phyloP scores from a whole-genome alignment of 805 yeast genomes.

The Crinitomyces ghanaensis region DNA sequence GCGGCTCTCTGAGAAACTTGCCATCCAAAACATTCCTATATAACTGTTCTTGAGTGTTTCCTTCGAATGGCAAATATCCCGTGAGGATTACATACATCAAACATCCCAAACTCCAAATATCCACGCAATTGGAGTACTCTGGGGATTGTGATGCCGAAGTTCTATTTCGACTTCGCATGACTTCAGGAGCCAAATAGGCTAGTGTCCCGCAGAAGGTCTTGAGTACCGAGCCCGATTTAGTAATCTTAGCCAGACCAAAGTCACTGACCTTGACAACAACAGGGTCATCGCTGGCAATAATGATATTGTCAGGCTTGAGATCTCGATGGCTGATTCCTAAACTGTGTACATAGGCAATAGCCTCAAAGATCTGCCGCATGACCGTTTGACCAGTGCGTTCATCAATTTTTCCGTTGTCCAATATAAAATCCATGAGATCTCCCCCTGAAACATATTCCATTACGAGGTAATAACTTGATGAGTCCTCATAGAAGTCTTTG shows the following conservation, averaged over 20 bases:
- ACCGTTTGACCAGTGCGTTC: constrained; percentile 86
- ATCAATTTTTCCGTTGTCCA: constrained; percentile 75
- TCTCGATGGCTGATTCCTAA: constrained; percentile 94
- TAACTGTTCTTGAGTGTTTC: constrained; percentile 77
- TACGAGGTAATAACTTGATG: constrained; percentile 68
- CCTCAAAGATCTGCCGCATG: constrained; percentile 70
- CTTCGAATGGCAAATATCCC: constrained; percentile 90
- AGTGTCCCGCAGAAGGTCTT: constrained; percentile 96
- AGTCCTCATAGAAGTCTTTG: constrained; percentile 77
- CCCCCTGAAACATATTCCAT: constrained; percentile 98
- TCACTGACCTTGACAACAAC: constrained; percentile 88
- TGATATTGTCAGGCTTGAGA: constrained; percentile 88
- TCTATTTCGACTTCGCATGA: constrained; percentile 35
- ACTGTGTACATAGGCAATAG: constrained; percentile 77
- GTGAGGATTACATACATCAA: constrained; percentile 83
- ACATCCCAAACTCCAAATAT: constrained; percentile 97
- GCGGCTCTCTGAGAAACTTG: constrained; percentile 42
- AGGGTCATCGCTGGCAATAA: constrained; percentile 85
- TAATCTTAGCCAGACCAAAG: constrained; percentile 89
- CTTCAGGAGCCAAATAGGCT: constrained; percentile 96
- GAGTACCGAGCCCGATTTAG: constrained; percentile 74
- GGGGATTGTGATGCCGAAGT: constrained; percentile 13
- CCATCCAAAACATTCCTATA: constrained; percentile 69
- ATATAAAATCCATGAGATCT: constrained; percentile 94
- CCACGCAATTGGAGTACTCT: constrained; percentile 76